Conservation (phyloP, 2,329 filamentous ascomycete species). For the Pseudocercospora fuligena region DNA sequence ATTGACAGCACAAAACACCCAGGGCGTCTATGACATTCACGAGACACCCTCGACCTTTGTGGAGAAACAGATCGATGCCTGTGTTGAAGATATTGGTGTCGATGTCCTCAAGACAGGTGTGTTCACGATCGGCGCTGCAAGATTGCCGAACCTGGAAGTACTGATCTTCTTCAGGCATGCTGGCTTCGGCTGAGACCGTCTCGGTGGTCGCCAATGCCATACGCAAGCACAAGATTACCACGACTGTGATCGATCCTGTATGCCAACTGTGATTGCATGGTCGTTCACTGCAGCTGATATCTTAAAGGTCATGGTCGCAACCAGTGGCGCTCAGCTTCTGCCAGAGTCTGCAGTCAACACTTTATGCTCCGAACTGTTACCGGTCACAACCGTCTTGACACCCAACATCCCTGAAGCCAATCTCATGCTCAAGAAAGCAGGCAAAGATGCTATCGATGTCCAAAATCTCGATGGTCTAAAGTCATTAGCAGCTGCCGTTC, state of each 20-base stretch:
- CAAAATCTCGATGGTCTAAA: constrained; percentile 69
- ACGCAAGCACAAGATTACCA: constrained; percentile 60
- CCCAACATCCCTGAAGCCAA: constrained; percentile 78
- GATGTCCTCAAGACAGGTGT: constrained; percentile 92
- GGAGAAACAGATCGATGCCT: constrained; percentile 81
- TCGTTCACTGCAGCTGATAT: not conserved
- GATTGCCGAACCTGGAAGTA: constrained; percentile 1
- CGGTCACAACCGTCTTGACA: constrained; percentile 70
- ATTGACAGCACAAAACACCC: constrained; percentile 93
- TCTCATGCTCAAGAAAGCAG: constrained; percentile 64
- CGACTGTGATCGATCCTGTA: constrained; percentile 77
- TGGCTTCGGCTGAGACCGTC: constrained; percentile 74
- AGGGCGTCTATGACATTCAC: constrained; percentile 81
- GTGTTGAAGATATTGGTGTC: constrained; percentile 79
- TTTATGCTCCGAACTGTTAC: constrained; percentile 65
- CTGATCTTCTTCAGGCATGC: constrained; percentile 68
- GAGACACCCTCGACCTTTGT: constrained; percentile 79
- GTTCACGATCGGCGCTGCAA: constrained; percentile 28
- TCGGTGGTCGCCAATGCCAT: constrained; percentile 70
- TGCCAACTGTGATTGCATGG: constrained; percentile 25
- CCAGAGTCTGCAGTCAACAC: constrained; percentile 66
- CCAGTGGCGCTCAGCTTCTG: constrained; percentile 73
- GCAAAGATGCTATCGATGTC: constrained; percentile 53
- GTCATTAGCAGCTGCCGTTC: constrained; percentile 67
- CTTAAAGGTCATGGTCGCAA: constrained; percentile 84